Evolutionary conservation across 805 yeast species (phyloP), one percentile per base, ranked within the genome.

Genomic region (Ogataea methanolica): DNA sequence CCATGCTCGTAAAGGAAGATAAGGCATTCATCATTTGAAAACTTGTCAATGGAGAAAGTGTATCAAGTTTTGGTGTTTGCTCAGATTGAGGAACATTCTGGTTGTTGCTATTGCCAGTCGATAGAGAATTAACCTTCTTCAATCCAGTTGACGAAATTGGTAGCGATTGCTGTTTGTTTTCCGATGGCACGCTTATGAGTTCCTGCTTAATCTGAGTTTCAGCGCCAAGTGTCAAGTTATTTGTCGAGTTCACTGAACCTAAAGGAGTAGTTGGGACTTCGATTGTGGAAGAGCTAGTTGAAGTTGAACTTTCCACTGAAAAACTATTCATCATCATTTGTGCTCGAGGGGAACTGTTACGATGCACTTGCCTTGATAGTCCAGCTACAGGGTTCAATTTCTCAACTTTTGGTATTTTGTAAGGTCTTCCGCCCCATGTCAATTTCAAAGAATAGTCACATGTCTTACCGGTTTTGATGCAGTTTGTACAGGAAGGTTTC

Each of bases 371-470:
- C 11, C 60, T 51, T 1, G 65, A 55, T 34, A 61, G 16, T 9
- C 45, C 39, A 11, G 65, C 68, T 17, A 63, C 44, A 1, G 60
- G 60, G 45, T 58, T 63, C 55, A 60, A 50, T 49, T 56, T 64
- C 57, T 61, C 65, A 53, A 69, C 60, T 59, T 67, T 68, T 4
- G 69, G 61, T 41, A 69, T 68, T 53, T 78, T 78, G 59, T 71
- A 77, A 0, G 88, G 88, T 42, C 90, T 64, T 0, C 91, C 91
- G 17, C 88, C 90, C 92, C 92, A 86, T 0, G 80, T 75, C 33
- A 85, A 67, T 50, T 74, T 77, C 9, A 85, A 56, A 4, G 82
- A 69, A 54, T 85, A 86, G 57, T 84, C 90, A 63, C 94, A 85
- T 1, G 55, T 49, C 15, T 65, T 62, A 1, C 66, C 63, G 2